These are phyloP conservation scores for Yarrowia sp. DNA, from an alignment of 805 yeast species.

Conservation along the genomic window DNA sequence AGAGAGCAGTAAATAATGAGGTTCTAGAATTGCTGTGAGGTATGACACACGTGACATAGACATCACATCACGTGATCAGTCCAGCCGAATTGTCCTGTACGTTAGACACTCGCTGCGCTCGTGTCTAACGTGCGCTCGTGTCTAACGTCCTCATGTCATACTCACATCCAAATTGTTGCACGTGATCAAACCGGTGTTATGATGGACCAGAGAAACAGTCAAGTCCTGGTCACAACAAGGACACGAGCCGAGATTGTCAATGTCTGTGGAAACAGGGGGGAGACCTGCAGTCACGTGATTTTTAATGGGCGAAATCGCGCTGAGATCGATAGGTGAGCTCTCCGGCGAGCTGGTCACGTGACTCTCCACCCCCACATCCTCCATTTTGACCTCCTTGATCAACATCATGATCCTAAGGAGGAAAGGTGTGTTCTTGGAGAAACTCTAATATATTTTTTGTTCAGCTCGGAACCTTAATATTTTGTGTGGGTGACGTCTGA, in stretches of 20 bases:
- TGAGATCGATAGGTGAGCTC: background rate
- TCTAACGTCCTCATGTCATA: background rate
- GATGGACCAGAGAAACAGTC: background rate
- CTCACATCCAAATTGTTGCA: conserved; percentile 16
- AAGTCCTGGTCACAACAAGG: background rate
- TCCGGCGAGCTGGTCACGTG: background rate
- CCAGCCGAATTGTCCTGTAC: too few relatives aligned
- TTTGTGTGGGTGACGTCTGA: background rate
- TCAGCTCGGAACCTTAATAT: background rate
- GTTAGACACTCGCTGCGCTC: too few relatives aligned
- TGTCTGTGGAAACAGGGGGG: background rate
- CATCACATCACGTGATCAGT: background rate
- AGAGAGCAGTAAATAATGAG: too few relatives aligned
- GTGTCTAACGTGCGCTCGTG: too few relatives aligned
- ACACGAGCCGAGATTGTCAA: conserved; percentile 10
- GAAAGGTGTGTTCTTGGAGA: background rate
- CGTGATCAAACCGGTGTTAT: conserved; percentile 3
- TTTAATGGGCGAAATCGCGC: background rate
- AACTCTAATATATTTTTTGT: background rate
- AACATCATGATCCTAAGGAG: background rate
- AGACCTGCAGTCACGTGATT: background rate
- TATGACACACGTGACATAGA: too few relatives aligned
- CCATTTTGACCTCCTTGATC: conserved; percentile 3
- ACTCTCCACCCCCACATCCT: background rate
- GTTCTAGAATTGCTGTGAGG: too few relatives aligned